Percentiles rank a stretch among this genome's conserved stretches.
These are phyloP conservation scores for Epichloe amarillans DNA, from an alignment of 2,329 filamentous ascomycete species.

Conservation along the genomic window DNA sequence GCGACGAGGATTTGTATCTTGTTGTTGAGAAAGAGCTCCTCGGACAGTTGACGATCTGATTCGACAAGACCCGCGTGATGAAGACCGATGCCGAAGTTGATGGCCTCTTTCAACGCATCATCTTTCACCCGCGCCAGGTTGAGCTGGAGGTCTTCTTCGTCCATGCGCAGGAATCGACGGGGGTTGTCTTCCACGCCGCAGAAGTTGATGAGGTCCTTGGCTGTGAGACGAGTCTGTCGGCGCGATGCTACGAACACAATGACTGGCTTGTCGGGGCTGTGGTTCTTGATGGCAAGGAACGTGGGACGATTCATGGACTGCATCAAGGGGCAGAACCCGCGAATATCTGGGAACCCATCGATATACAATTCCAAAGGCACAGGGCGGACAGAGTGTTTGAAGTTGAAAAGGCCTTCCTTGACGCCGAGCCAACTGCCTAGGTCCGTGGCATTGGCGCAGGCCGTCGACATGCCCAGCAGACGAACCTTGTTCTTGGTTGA, in stretches of 20 bases:
- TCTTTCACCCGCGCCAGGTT: slow-evolving; percentile 89
- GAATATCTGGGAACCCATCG: slow-evolving; percentile 88
- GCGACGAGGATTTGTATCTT: slow-evolving; percentile 96
- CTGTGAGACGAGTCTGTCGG: slow-evolving; percentile 85
- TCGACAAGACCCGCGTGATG: slow-evolving; percentile 97
- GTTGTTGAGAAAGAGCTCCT: slow-evolving; percentile 93
- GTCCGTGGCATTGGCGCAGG: slow-evolving; percentile 89
- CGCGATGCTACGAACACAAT: slow-evolving; percentile 97
- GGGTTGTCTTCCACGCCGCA: slow-evolving; percentile 99
- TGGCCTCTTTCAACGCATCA: slow-evolving; percentile 79
- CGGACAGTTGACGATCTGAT: slow-evolving; percentile 77
- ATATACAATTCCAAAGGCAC: slow-evolving; percentile 95
- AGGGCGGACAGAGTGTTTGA: slow-evolving; percentile 89
- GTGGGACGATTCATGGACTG: slow-evolving; percentile 98
- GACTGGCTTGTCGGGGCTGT: slow-evolving; percentile 91
- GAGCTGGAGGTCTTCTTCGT: slow-evolving; percentile 80
- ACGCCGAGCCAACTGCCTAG: slow-evolving; percentile 95
- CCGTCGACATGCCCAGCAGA: slow-evolving; percentile 96
- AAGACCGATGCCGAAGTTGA: slow-evolving; percentile 91
- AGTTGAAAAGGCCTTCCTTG: slow-evolving; percentile 92
- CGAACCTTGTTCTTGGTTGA: slow-evolving; percentile 83
- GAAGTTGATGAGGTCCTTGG: slow-evolving; percentile 91
- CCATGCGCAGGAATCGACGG: slow-evolving; percentile 82
- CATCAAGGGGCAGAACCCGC: slow-evolving; percentile 98
- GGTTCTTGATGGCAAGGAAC: slow-evolving; percentile 89